These are phyloP conservation scores for Lactarius pseudohatsudake DNA, from an alignment of 768 basidiomycete species.

Conservation along the genomic window DNA sequence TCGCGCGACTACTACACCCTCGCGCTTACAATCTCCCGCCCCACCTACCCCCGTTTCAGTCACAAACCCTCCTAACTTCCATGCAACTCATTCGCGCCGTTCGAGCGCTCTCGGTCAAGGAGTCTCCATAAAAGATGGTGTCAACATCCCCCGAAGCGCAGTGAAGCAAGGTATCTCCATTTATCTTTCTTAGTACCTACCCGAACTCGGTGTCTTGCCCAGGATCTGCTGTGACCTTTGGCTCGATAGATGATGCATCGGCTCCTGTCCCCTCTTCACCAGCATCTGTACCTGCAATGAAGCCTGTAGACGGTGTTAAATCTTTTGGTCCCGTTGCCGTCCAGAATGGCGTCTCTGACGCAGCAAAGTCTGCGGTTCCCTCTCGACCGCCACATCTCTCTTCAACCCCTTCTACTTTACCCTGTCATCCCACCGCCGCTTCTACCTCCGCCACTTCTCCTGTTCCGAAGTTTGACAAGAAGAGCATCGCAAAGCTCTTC, in stretches of 20 bases:
- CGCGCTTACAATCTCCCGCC: constrained; percentile 78
- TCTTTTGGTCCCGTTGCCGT: constrained; percentile 73
- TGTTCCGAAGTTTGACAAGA: constrained; percentile 41
- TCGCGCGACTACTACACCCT: constrained; percentile 56
- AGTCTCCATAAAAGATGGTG: constrained; percentile 72
- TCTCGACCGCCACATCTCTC: constrained; percentile 31
- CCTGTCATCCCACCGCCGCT: constrained; percentile 29
- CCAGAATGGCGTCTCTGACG: constrained; percentile 42
- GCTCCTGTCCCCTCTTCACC: constrained; percentile 84
- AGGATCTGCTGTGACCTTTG: constrained; percentile 81
- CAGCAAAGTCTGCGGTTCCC: constrained; percentile 25
- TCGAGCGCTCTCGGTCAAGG: constrained; percentile 72
- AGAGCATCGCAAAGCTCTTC: constrained; percentile 64
- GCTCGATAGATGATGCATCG: constrained; percentile 80
- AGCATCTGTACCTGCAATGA: constrained; percentile 60
- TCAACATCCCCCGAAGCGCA: constrained; percentile 66
- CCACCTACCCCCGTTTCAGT: constrained; percentile 36
- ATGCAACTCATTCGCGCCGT: constrained; percentile 65
- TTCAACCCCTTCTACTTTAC: constrained; percentile 36
- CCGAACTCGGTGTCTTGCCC: constrained; percentile 20
- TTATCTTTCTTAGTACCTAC: constrained; percentile 4
- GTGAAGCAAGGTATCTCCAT: constrained; percentile 59
- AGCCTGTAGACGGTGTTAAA: constrained; percentile 66
- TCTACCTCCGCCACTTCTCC: constrained; percentile 28
- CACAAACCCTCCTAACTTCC: constrained; percentile 44